Base-by-base conservation (phyloP, 75 land plant genomes). In the Picea glauca region DNA sequence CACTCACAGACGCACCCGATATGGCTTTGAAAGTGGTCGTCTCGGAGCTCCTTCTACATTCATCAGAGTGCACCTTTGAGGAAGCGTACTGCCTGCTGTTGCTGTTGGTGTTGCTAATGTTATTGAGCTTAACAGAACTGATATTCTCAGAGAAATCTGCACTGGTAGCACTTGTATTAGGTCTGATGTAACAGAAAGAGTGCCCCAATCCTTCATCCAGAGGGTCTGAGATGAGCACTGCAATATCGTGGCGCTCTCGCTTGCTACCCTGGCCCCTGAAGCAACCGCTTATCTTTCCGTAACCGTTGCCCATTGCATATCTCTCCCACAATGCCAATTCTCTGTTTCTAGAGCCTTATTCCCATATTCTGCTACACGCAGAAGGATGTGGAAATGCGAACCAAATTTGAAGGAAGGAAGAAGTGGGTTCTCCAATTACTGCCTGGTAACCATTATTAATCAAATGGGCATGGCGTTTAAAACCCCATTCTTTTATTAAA, bases 1-100 rank as follows among this genome's bases (percentile, higher is more conserved):
- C 99, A 79, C 94, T 88, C 32, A 96, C 90, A 30, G 99, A 89
- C 13, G 99, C 99, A 23, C 99, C 99, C 13, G 99, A 97, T 43
- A 97, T 97, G 3, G 95, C 78, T 62, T 87, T 84, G 87, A 97
- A 97, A 11, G 95, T 88, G 18, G 95, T 88, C 81, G 85, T 87
- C 80, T 31, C 76, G 3, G 50, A 58, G 13, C 21, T 43, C 77
- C 64, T 78, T 60, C 57, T 9, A 5, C 64, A 14, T 54, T 76
- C 78, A 75, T 91, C 87, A 17, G 83, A 74, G 70, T 87, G 78
- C 58, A 81, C 85, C 26, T 85, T 89, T 18, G 92, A 80, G 15
- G 85, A 81, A 1, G 80, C 26, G 14, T 21, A 57, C 7, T 46
- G 57, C 33, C 17, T 64, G 66, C 9, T 56, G 15, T 78, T 43